phyloP scores from a whole-genome alignment of 495 filamentous ascomycete species.

The Talaromyces thailandensis region DNA sequence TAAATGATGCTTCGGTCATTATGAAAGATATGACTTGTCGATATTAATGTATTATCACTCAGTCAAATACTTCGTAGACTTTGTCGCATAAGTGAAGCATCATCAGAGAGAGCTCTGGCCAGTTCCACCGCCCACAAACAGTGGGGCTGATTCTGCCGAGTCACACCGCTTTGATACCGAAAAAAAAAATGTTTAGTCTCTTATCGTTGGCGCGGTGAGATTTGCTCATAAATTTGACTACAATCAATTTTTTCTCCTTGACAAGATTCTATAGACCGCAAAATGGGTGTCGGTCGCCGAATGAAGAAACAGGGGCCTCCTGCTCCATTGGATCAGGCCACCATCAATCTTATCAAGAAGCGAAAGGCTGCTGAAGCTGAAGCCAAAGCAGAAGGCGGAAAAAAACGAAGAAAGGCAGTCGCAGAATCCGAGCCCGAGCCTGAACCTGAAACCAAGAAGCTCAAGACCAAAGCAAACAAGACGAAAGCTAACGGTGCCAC shows the following conservation, averaged over 20 bases:
- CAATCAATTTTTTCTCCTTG: constrained; percentile 8
- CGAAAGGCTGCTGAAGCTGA: constrained; percentile 58
- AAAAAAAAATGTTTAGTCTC: constrained; percentile 7
- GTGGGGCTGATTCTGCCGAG: constrained; percentile 11
- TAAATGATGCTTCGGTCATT: constrained; percentile 82
- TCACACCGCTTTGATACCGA: constrained; percentile 2
- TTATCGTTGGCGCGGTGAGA: not conserved
- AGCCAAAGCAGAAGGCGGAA: constrained; percentile 39
- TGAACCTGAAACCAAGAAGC: constrained; percentile 36
- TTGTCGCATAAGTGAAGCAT: not conserved
- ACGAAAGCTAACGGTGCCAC: constrained; percentile 12
- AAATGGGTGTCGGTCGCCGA: constrained; percentile 83
- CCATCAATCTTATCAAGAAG: constrained; percentile 63
- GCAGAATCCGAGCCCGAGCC: constrained; percentile 30
- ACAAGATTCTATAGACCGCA: constrained; percentile 14
- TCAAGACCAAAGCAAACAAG: constrained; percentile 25
- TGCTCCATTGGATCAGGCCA: constrained; percentile 68
- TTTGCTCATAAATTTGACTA: not conserved
- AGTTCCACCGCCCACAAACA: constrained; percentile 19
- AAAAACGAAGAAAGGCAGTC: constrained; percentile 55
- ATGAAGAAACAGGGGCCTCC: constrained; percentile 95
- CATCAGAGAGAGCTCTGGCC: constrained; percentile 5
- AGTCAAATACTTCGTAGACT: no score
- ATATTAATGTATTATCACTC: not conserved
- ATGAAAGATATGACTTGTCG: constrained; percentile 8